phyloP scores from a whole-genome alignment of 306 rosid genomes.

The Acacia crassicarpa region DNA sequence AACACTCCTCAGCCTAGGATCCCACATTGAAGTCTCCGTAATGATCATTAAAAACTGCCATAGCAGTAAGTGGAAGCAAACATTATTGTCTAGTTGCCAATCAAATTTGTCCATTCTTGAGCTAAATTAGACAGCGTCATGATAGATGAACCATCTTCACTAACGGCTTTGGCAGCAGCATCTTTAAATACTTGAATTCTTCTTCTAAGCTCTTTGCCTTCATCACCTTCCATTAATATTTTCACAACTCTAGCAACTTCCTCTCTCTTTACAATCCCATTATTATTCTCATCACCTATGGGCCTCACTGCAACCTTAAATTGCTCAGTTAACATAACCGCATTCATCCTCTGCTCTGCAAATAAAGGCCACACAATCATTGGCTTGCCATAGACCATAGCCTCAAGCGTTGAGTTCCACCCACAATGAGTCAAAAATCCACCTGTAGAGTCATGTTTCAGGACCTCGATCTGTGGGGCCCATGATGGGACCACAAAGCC shows the following conservation, averaged over 20 bases:
- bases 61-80: no score
- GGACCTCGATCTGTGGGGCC: neutral
- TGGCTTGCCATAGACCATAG: neutral
- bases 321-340: neutral
- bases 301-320: conserved; percentile 21
- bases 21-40: no score
- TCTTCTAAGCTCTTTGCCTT: neutral
- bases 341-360: conserved; percentile 4
- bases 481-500: neutral
- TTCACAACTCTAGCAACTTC: neutral
- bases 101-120: neutral
- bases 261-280: conserved; percentile 9
- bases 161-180: neutral
- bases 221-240: conserved; percentile 11
- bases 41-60: no score
- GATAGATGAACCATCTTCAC: neutral
- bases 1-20: no score
- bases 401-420: neutral
- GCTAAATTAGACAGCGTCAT: neutral
- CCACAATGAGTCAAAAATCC: neutral
- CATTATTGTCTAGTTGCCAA: neutral
- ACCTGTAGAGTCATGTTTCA: neutral
- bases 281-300: neutral
- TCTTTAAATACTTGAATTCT: neutral
- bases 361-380: conserved; percentile 14